Base-by-base conservation (phyloP, 192 early-diverging fungal genomes). In the Coemansia sp. region DNA sequence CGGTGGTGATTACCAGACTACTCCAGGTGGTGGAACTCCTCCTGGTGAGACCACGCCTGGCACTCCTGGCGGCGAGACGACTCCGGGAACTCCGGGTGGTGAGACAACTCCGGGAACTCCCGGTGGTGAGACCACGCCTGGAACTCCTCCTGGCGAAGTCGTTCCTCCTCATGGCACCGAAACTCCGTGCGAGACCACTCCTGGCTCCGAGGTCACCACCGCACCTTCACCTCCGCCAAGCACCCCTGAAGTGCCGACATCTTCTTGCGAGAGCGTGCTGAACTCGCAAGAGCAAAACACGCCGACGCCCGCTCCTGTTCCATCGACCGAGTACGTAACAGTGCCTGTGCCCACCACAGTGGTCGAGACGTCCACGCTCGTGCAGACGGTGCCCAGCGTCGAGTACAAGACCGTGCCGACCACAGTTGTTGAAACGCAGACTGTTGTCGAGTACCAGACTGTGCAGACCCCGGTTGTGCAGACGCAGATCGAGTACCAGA, bases 401-500 rank as follows among this genome's bases (percentile, higher is more conserved):
- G 23, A 68, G n/a, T 67, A 65, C 66, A 53, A 78, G 63, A 78
- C 69, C 0, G 65, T 77, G 8, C 65, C 65, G 15, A 77, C 59
- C 36, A 57, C 70, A 10, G 61, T 64, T 22, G 57, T 68, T 1
- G 64, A 67, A 51, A 63, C 66, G 57, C 59, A 70, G 42, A 72
- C 70, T 19, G 53, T 55, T 11, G 64, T 68, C 25, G 36, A 21
- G 17, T 72, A 69, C 20, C 48, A 72, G 58, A 64, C 65, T 4
- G 69, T 78, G 4, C 66, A 61, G 9, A 59, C 65, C 4, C 64
- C 68, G 1, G 60, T 79, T 3, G 22, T 50, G 21, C 68, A 73
- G 71, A 79, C 76, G 20, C 71, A 73, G 64, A 28, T 69, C 34
- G 63, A 69, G 75, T 78, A 79, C 56, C 37, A 59, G 7, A 73